Evolutionary conservation across 805 yeast genomes (phyloP).

Genomic region (Ogataea paraovalis): DNA sequence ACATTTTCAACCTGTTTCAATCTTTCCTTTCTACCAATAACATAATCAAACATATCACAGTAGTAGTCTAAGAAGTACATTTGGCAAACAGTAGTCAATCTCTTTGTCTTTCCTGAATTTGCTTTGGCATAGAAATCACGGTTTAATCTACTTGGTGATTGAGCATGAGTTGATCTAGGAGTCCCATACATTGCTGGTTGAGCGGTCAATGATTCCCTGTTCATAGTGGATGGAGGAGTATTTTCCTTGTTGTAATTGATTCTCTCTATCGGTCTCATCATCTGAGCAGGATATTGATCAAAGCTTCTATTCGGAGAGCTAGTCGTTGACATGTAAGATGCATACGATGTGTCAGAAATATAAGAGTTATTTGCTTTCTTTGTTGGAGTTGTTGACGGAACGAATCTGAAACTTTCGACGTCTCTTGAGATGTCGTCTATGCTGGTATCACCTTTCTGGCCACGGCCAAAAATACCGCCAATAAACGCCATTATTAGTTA

Average conservation of each 20-base stretch:
- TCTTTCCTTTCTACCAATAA: constrained; percentile 81
- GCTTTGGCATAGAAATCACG: constrained; percentile 56
- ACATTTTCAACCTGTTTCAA: constrained; percentile 63
- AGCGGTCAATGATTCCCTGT: constrained; percentile 17
- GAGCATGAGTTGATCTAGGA: constrained; percentile 21
- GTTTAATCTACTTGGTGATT: constrained; percentile 23
- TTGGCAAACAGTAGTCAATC: constrained; percentile 88
- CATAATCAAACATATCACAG: constrained; percentile 92
- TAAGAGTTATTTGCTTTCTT: constrained; percentile 6
- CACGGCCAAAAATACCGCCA: constrained; percentile 28
- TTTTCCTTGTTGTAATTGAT: constrained; percentile 42
- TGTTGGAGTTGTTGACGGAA: constrained; percentile 24
- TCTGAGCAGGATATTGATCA: constrained; percentile 20
- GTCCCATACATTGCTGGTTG: constrained; percentile 18
- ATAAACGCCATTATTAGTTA: constrained; percentile 23
- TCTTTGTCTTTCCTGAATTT: constrained; percentile 68
- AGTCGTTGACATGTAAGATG: constrained; percentile 27
- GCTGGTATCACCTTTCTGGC: constrained; percentile 24
- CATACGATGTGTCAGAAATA: constrained; percentile 20
- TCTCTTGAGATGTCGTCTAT: constrained; percentile 33
- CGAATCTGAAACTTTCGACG: constrained; percentile 32
- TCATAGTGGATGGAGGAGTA: constrained; percentile 32
- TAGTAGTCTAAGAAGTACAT: constrained; percentile 92
- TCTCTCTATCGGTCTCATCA: constrained; percentile 22
- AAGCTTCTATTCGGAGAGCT: constrained; percentile 30